A percentile compares a stretch with the other conserved stretches of the same genome.
Conservation (phyloP, 768 basidiomycete genomes). For the Mycena filopes region DNA sequence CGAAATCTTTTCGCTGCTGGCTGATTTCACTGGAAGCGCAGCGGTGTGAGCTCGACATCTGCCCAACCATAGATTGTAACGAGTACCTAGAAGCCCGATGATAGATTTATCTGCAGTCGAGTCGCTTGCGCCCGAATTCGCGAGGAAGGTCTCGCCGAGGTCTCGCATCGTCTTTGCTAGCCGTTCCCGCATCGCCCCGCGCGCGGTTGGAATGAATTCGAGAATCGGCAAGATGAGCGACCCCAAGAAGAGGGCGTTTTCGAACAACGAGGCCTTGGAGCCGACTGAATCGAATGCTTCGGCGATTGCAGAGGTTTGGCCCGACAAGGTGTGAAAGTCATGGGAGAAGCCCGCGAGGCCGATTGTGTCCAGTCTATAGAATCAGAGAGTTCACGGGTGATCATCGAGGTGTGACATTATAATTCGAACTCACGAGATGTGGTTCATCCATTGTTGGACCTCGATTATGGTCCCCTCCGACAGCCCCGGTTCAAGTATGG, state of each 20-base stretch:
- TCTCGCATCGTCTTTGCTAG: constrained; percentile 7
- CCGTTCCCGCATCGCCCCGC: not conserved
- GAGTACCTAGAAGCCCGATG: constrained; percentile 9
- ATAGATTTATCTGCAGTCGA: constrained; percentile 1
- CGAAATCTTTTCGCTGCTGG: not conserved
- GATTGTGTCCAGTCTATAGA: constrained; percentile 13
- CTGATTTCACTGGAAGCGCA: not conserved
- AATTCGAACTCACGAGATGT: constrained; percentile 18
- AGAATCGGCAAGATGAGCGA: not conserved
- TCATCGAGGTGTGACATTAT: not conserved
- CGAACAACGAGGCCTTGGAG: not conserved
- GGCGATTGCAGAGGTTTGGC: not conserved
- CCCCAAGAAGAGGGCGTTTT: not conserved
- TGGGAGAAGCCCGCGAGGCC: constrained; percentile 22
- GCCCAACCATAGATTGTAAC: no score
- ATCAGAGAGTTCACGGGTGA: not conserved
- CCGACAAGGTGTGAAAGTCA: constrained; percentile 13
- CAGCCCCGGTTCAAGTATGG: constrained; percentile 6
- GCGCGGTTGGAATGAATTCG: not conserved
- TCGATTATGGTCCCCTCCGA: constrained; percentile 10
- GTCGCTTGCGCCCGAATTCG: not conserved
- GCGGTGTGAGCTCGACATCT: not conserved
- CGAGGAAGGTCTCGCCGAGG: constrained; percentile 6
- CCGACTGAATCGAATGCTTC: constrained; percentile 5
- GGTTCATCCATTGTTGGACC: constrained; percentile 25